Conservation (phyloP, 441 rosid species). For the Populus tomentosa region DNA sequence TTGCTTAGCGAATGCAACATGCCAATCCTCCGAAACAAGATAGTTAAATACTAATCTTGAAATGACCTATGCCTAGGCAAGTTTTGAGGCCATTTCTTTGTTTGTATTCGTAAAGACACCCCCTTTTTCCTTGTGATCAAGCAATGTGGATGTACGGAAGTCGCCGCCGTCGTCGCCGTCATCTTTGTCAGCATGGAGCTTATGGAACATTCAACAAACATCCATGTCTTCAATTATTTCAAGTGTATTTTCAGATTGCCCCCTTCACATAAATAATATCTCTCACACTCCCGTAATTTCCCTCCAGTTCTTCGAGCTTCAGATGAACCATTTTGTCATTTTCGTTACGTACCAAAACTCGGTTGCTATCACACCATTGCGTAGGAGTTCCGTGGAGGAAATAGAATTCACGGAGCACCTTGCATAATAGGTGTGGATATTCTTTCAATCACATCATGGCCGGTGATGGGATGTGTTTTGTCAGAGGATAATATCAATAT, state of each 20-base stretch:
- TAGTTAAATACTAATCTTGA: no score
- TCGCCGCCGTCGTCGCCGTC: no score
- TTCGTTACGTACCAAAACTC: slow-evolving; percentile 53
- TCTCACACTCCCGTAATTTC: slow-evolving; percentile 51
- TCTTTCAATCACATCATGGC: slow-evolving; percentile 39
- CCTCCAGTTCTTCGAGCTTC: slow-evolving; percentile 43
- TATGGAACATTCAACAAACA: slow-evolving; percentile 28
- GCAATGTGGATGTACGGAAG: no score
- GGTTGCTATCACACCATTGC: slow-evolving; percentile 73
- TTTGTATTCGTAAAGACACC: no score
- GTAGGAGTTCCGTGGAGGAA: slow-evolving; percentile 90
- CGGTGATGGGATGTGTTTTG: slow-evolving; percentile 31
- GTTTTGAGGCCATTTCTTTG: no score
- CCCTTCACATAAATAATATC: slow-evolving; percentile 58
- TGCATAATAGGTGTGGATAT: slow-evolving; percentile 37
- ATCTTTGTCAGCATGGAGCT: not conserved
- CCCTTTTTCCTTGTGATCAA: no score
- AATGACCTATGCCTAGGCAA: no score
- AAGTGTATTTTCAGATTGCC: slow-evolving; percentile 76
- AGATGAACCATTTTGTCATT: slow-evolving; percentile 47
- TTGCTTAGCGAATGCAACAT: no score
- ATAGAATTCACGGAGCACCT: slow-evolving; percentile 31
- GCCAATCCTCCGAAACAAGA: no score
- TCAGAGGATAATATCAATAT: not conserved
- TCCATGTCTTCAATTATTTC: slow-evolving; percentile 68